Base-by-base conservation (phyloP, 768 basidiomycete species). In the Auricularia sp. region DNA sequence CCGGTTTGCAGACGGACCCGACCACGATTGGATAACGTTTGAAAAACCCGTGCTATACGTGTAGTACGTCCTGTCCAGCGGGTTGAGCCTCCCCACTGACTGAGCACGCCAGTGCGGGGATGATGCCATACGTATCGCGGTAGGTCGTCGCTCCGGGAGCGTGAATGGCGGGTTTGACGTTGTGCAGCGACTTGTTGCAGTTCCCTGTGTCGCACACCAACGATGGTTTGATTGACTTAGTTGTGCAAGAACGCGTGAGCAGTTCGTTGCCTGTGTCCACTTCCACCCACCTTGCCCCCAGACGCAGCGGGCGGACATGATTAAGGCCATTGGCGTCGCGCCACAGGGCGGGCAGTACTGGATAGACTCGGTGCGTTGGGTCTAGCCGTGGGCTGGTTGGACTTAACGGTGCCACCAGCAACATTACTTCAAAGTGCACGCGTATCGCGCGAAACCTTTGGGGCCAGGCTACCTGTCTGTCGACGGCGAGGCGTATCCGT, bases 201-300 rank as follows among this genome's bases (percentile, higher is more conserved):
- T 94, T 93, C 71, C 93, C 91, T 0, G 86, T 90, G 3, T 90
- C 90, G 24, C 72, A 87, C 62, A 88, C 90, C 0, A 83, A 89
- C 66, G 90, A 94, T 70, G 90, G 91, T 0, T 73, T 86, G 36
- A 85, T 94, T 63, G 92, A 93, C 69, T 73, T 94, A 54, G 81
- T 82, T 54, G 78, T 82, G 45, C 86, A 92, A 78, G 81, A 83
- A 64, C 68, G 79, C 65, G 92, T 89, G 70, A 44, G 83, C 74
- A 29, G n/a, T 5, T 63, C 56, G 54, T 21, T 61, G 58, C 14
- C 16, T 61, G 18, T 63, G 63, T 62, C 61, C 61, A 29, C 39
- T 45, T n/a, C 56, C 34, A 54, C 34, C 54, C 13, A 58, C 47
- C 6, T 54, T 58, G 37, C 5, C 35, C 37, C 44, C 37, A 87